phyloP scores from a whole-genome alignment of 805 yeast genomes.

The Isabelozyma gotoi region DNA sequence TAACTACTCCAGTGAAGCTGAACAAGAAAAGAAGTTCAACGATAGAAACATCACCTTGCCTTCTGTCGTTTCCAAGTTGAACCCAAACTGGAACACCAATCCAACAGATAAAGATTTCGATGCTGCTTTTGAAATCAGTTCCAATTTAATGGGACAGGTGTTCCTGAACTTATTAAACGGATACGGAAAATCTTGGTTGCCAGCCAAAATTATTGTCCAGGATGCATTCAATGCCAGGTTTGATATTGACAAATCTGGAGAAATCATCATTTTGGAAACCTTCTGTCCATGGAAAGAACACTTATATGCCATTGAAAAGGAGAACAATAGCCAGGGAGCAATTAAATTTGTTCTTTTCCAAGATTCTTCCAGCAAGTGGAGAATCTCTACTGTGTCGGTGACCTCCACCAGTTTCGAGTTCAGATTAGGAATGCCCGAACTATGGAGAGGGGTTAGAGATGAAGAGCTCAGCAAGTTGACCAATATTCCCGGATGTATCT shows the following conservation, averaged over 20 bases:
- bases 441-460: slow-evolving; percentile 95
- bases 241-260: slow-evolving; percentile 65
- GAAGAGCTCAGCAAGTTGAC: slow-evolving; percentile 68
- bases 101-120: slow-evolving; percentile 67
- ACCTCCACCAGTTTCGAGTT: slow-evolving; percentile 75
- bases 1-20: slow-evolving; percentile 56
- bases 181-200: slow-evolving; percentile 86
- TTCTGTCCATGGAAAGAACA: slow-evolving; percentile 97
- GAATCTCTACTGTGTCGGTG: slow-evolving; percentile 92
- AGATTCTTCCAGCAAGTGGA: slow-evolving; percentile 72
- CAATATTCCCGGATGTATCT: slow-evolving; percentile 86
- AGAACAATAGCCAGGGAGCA: slow-evolving; percentile 50
- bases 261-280: slow-evolving; percentile 67
- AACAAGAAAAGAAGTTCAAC: slow-evolving; percentile 60
- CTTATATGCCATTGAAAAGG: slow-evolving; percentile 69
- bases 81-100: slow-evolving; percentile 82
- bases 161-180: slow-evolving; percentile 66
- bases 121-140: slow-evolving; percentile 64
- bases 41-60: slow-evolving; percentile 77
- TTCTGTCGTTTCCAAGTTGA: slow-evolving; percentile 71
- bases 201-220: slow-evolving; percentile 77
- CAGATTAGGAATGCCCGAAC: slow-evolving; percentile 84
- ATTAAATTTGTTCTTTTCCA: slow-evolving; percentile 77
- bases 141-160: slow-evolving; percentile 78
- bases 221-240: slow-evolving; percentile 65